A percentile compares a stretch with the other conserved stretches of the same genome.
Evolutionary conservation across 2,329 filamentous ascomycete genomes (phyloP).

Genomic region (Penicillium paneum): DNA sequence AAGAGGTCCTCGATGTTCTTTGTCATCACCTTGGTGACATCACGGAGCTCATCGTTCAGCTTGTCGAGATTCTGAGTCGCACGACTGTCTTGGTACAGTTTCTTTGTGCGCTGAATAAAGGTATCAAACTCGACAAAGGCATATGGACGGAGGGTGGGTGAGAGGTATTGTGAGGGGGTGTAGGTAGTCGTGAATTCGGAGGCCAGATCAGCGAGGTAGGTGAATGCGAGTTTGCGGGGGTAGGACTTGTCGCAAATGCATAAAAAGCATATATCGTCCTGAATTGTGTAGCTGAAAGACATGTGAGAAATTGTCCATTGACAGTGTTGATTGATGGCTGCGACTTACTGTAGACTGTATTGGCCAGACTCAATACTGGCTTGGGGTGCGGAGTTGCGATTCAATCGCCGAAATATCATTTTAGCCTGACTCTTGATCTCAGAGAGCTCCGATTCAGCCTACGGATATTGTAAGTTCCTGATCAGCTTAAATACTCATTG

Average conservation of each 20-base stretch:
- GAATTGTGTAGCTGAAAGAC: slow-evolving; percentile 72
- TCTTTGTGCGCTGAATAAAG: slow-evolving; percentile 89
- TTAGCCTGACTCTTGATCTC: slow-evolving; percentile 91
- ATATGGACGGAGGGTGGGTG: slow-evolving; percentile 77
- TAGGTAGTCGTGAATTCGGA: slow-evolving; percentile 90
- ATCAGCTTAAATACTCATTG: background rate
- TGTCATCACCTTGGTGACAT: slow-evolving; percentile 99
- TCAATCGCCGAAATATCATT: slow-evolving; percentile 82
- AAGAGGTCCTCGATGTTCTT: slow-evolving; percentile 99
- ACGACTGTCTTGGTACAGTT: slow-evolving; percentile 88
- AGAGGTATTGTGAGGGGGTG: slow-evolving; percentile 67
- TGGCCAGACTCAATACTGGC: slow-evolving; percentile 83
- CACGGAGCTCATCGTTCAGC: slow-evolving; percentile 92
- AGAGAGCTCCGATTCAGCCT: slow-evolving; percentile 70
- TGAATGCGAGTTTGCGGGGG: slow-evolving; percentile 96
- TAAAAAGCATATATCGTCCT: slow-evolving; percentile 80
- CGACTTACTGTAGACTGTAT: slow-evolving; percentile 78
- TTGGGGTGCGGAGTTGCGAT: slow-evolving; percentile 82
- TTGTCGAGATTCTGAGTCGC: slow-evolving; percentile 91
- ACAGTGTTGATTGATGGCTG: background rate
- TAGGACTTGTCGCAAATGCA: slow-evolving; percentile 92
- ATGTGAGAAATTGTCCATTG: slow-evolving; percentile 4
- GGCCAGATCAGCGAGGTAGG: slow-evolving; percentile 89
- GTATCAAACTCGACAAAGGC: slow-evolving; percentile 98
- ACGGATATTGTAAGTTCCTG: slow-evolving; percentile 3